Base-by-base conservation (phyloP, 2,329 filamentous ascomycete genomes). In the Ascochyta pisi region DNA sequence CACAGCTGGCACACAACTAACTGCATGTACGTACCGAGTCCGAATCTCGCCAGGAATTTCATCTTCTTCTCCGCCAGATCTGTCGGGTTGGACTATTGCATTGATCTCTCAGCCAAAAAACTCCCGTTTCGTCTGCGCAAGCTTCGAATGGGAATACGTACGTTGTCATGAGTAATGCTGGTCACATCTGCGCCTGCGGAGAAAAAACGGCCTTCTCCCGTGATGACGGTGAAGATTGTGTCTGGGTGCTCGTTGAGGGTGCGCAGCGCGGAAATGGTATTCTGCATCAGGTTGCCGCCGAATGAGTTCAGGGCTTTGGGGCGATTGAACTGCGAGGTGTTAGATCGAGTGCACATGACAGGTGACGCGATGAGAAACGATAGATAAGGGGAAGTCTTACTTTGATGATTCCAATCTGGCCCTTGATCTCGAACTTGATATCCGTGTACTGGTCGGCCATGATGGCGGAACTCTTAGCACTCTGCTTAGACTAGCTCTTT, bases 151-250 rank as follows among this genome's bases (percentile, higher is more conserved):
- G 29, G 29, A 12, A 31, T 31, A 65, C 55, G 13, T 66, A 66
- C 64, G 8, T 33, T 42, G 10, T 56, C 52, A 0, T 29, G 26
- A 1, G 35, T 24, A 12, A 63, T 59, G 69, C 77, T 74, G 62
- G 73, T 77, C 1, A 83, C 77, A 70, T 83, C 80, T 16, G 81
- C 80, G 16, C 81, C 81, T 0, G 80, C 78, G 19, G 76, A 80
- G 63, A 83, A 83, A 66, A 82, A 83, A 10, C 80, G 70, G 2
- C 81, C 81, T 60, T 81, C 79, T 16, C 81, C 81, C 0, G 80
- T 83, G 10, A 82, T 58, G 1, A 83, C 80, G 1, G 81, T 83
- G 62, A 83, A 82, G 13, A 82, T 66, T 5, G 81, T 83, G 35
- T 78, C 75, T 3, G 80, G 79, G 58, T 82, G 73, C 31, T 78